A percentile compares a stretch with the other conserved stretches of the same genome.
Conservation (phyloP, 225 moss, liverwort and hornwort species). For the Rhytidiadelphus loreus region DNA sequence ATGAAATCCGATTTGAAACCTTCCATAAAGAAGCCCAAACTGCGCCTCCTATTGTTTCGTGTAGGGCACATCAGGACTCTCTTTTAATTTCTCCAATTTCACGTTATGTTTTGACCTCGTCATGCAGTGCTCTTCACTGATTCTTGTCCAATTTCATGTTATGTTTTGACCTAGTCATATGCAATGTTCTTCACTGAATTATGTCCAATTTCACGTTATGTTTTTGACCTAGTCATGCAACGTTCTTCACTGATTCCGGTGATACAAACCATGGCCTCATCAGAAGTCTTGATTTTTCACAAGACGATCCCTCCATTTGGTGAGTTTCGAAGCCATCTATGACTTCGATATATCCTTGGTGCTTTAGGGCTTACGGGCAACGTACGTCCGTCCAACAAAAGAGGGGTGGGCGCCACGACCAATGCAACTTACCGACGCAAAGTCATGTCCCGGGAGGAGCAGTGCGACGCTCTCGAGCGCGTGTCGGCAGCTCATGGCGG, state of each 20-base stretch:
- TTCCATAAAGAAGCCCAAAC: background rate
- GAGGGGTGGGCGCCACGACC: background rate
- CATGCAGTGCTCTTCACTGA: background rate
- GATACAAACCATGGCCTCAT: background rate
- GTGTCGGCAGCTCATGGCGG: constrained; percentile 28
- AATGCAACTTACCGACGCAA: constrained; percentile 32
- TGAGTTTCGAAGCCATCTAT: background rate
- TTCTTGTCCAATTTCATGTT: background rate
- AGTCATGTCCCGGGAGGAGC: constrained; percentile 59
- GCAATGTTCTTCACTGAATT: background rate
- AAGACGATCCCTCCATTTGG: background rate
- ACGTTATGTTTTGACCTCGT: background rate
- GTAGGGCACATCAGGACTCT: background rate
- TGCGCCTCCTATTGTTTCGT: background rate
- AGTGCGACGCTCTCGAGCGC: constrained; percentile 33
- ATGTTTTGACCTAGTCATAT: background rate
- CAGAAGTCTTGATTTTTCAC: background rate
- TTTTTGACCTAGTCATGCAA: background rate
- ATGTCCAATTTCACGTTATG: background rate
- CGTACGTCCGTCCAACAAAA: background rate
- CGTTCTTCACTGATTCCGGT: background rate
- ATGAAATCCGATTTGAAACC: background rate
- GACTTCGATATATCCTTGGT: background rate
- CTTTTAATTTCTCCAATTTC: background rate
- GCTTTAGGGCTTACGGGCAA: background rate